Evolutionary conservation across 768 basidiomycete genomes (phyloP), one percentile per base, ranked within the genome.

Genomic region (Polyporus arcularius): DNA sequence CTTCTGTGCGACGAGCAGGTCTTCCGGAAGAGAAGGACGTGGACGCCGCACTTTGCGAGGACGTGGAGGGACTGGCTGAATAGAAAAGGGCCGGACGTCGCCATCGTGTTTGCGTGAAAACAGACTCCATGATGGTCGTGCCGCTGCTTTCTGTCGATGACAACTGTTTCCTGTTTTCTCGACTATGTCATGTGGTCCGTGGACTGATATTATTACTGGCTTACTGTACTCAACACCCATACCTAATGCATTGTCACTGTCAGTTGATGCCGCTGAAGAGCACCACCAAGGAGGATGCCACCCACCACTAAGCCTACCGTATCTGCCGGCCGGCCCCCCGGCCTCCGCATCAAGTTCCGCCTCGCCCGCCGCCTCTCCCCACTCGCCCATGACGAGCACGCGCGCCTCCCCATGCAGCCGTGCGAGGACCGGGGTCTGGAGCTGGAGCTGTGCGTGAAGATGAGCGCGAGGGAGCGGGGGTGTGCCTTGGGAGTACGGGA

Each of bases 281-380:
- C 21, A 26, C 21, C 21, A 26, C 21, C 21, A 26, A 26, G 21
- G 21, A 26, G 1, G 21, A n/a, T 31, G 18, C 32, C 8, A 26
- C 30, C 7, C 50, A 8, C 48, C 14, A 26, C 15, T 26, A 26
- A 26, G 21, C 2, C 53, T 53, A 89, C 81, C n/a, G n/a, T n/a
- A 83, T 81, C 73, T 94, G 92, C 8, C 84, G 21, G 21, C 21
- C 21, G 21, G 21, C 21, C 21, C 87, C 64, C n/a, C n/a, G n/a
- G n/a, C n/a, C 84, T 85, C 30, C 94, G 79, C 92, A 94, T 93
- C 71, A 97, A 72, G 75, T 96, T 96, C 70, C 93, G 80, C 71
- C 95, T 81, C 47, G 92, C 86, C 46, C 86, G 78, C 71, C 87
- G 80, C 67, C 80, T 84, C 63, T 89, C 91, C 10, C 80, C 85